phyloP scores from a whole-genome alignment of 495 filamentous ascomycete genomes.

The Apodospora peruviana region DNA sequence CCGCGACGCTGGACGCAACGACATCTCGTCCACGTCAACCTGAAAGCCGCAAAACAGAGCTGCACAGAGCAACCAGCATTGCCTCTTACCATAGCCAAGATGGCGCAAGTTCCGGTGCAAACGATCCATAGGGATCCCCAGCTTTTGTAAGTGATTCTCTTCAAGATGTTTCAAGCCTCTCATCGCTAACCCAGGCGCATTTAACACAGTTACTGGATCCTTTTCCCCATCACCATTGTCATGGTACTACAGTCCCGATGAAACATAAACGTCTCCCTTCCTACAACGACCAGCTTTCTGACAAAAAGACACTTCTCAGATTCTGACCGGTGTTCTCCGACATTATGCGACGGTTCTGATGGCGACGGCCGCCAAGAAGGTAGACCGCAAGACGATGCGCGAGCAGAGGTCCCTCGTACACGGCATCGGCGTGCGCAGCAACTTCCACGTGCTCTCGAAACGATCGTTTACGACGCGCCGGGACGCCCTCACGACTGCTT shows the following conservation, averaged over 20 bases:
- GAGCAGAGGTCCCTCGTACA: conserved; percentile 85
- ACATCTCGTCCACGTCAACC: neutral
- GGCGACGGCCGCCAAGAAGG: conserved; percentile 76
- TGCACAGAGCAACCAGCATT: neutral
- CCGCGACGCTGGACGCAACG: neutral
- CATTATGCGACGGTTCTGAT: conserved; percentile 93
- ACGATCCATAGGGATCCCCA: conserved; percentile 98
- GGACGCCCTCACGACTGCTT: conserved; percentile 71
- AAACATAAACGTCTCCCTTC: neutral
- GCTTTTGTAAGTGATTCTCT: conserved; percentile 64
- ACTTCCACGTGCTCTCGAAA: conserved; percentile 66
- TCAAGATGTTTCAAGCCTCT: neutral
- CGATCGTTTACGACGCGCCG: conserved; percentile 74
- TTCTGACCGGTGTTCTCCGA: conserved; percentile 89
- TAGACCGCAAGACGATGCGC: conserved; percentile 66
- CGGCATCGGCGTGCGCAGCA: conserved; percentile 77
- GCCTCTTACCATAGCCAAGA: conserved; percentile 31
- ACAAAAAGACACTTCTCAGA: conserved; percentile 40
- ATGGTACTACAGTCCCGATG: conserved; percentile 58
- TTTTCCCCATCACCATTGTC: conserved; percentile 92
- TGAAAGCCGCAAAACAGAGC: too few relatives aligned
- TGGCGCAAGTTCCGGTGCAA: conserved; percentile 85
- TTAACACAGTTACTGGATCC: conserved; percentile 93
- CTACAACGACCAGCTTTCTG: neutral
- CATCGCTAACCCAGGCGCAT: conserved; percentile 4